Evolutionary conservation across 2,329 filamentous ascomycete genomes (phyloP), one percentile per base, ranked within the genome.

Genomic region (Trichoderma afroharzianum): DNA sequence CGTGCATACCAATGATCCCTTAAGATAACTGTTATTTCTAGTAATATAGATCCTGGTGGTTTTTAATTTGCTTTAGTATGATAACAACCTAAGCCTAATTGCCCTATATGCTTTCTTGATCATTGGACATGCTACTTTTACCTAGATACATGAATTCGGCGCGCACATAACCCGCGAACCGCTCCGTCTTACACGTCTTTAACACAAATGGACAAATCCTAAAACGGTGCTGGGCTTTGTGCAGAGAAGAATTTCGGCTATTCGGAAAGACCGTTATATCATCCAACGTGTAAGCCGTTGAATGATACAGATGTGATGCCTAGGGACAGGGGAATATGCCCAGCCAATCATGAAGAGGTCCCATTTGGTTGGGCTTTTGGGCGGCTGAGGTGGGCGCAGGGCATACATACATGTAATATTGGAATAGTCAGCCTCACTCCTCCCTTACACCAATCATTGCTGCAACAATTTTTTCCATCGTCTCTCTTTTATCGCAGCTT

Each of bases 261-360:
- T 21, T 12, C 0, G 3, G n/a, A 9, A 50, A 50, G 12, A 11
- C 4, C 1, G 7, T 0, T 1, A 4, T 47, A 50, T 14, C 4
- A 50, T 5, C 9, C 2, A 2, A 50, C 4, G 1, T 21, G 4
- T 21, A 5, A 12, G n/a, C n/a, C 7, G 43, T 0, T 50, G 18
- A 24, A 6, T 50, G 18, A 21, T 6, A 21, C 3, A 11, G 18
- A 7, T 0, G 18, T 21, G 28, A 6, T 12, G 14, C 28, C 8
- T 21, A 6, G 55, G 14, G 4, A 30, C 9, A 59, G 18, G 18
- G 0, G 8, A 1, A 21, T 59, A 21, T 32, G 36, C 15, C 28
- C 28, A 59, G 8, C 55, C 55, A 33, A 59, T 59, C 55, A 32
- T 12, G 1, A 24, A 59, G 0, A 21, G 2, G n/a, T n/a, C 12